Conservation (phyloP, 2,329 filamentous ascomycete genomes). For the Pseudocercospora macadamiae region DNA sequence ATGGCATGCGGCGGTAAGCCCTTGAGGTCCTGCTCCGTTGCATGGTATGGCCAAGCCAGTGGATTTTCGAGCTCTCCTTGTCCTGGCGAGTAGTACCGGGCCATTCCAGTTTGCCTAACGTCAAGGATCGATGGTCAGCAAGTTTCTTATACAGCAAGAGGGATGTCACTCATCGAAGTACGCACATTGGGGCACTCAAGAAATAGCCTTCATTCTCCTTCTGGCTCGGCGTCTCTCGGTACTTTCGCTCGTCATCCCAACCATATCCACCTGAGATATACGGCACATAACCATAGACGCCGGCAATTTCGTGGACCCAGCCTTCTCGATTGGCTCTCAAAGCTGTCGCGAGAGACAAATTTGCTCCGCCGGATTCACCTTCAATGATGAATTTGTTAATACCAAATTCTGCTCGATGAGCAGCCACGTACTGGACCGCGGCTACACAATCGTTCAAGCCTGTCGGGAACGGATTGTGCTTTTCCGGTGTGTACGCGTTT, state of each 20-base stretch:
- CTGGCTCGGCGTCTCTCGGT: slow-evolving; percentile 26
- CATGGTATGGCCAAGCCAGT: slow-evolving; percentile 38
- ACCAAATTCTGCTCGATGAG: slow-evolving; percentile 28
- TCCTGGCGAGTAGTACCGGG: slow-evolving; percentile 20
- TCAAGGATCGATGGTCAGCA: no score
- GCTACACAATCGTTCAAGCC: slow-evolving; percentile 38
- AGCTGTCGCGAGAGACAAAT: slow-evolving; percentile 33
- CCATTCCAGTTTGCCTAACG: slow-evolving; percentile 22
- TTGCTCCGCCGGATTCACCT: slow-evolving; percentile 39
- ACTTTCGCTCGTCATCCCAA: slow-evolving; percentile 18
- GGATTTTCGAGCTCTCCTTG: slow-evolving; percentile 25
- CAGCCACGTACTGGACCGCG: slow-evolving; percentile 29
- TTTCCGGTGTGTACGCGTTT: slow-evolving; percentile 34
- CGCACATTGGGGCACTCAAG: slow-evolving; percentile 18
- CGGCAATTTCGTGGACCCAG: slow-evolving; percentile 30
- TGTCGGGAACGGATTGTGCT: slow-evolving; percentile 34
- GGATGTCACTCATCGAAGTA: no score
- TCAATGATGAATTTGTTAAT: slow-evolving; percentile 34
- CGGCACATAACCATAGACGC: slow-evolving; percentile 32
- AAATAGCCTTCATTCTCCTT: slow-evolving; percentile 36
- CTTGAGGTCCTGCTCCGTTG: slow-evolving; percentile 31
- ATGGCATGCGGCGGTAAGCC: slow-evolving; percentile 35
- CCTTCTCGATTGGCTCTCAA: slow-evolving; percentile 36
- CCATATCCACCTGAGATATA: slow-evolving; percentile 27
- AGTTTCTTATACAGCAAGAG: no score